Conservation (phyloP, 352 stramenopile species). For the Phytopythium delawarense region DNA sequence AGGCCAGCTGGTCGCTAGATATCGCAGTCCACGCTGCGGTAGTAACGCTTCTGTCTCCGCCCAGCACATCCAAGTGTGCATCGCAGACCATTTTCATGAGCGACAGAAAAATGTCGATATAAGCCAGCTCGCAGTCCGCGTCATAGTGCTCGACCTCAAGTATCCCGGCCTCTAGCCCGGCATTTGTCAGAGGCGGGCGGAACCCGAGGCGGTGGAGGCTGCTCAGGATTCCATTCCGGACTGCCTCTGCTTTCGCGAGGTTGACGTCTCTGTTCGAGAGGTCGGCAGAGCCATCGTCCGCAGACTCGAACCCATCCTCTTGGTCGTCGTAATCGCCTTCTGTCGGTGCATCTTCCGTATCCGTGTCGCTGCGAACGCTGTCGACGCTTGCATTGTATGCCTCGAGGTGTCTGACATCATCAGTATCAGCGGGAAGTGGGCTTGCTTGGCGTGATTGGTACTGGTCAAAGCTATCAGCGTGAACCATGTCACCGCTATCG, state of each 20-base stretch:
- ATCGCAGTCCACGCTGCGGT: neutral
- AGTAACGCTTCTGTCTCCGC: neutral
- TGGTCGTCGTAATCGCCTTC: neutral
- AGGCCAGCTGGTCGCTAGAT: neutral
- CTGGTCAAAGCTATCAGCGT: neutral
- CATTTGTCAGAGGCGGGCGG: conserved; percentile 28
- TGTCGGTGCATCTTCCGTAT: neutral
- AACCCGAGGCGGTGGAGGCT: conserved; percentile 53
- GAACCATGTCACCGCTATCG: neutral
- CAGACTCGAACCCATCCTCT: neutral
- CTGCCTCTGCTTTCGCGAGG: conserved; percentile 50
- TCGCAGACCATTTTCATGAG: conserved; percentile 74
- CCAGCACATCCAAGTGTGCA: conserved; percentile 50
- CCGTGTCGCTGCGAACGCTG: neutral
- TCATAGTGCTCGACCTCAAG: conserved; percentile 68
- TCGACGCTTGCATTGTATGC: neutral
- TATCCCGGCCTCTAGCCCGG: conserved; percentile 53
- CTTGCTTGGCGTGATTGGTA: neutral
- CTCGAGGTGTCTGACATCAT: no score
- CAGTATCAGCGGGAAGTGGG: neutral
- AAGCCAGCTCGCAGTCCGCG: conserved; percentile 65
- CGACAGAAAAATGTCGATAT: conserved; percentile 79
- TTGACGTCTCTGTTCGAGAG: conserved; percentile 62
- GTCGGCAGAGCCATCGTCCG: conserved; percentile 4
- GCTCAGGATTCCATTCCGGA: conserved; percentile 48